Evolutionary conservation across 768 basidiomycete genomes (phyloP).

Genomic region (Cyclocybe aegerita): DNA sequence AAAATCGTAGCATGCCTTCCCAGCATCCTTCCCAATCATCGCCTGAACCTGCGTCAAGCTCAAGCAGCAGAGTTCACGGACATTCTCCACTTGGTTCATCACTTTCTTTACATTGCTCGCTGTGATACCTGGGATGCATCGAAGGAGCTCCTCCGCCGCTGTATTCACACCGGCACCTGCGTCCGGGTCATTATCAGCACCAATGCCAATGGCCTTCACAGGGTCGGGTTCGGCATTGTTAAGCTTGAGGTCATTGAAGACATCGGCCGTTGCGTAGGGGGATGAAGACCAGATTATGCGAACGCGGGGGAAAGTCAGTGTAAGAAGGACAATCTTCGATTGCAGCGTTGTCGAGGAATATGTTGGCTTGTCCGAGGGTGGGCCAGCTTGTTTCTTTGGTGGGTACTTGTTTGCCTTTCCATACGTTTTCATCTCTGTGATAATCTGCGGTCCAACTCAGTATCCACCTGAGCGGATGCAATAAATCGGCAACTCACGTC

Average conservation of each 20-base stretch:
- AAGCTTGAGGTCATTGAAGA: constrained; percentile 88
- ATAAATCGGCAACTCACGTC: constrained; percentile 49
- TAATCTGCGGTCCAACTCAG: constrained; percentile 43
- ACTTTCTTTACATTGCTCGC: constrained; percentile 85
- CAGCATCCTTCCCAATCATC: constrained; percentile 79
- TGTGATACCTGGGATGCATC: constrained; percentile 81
- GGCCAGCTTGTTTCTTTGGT: constrained; percentile 43
- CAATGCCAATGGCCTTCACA: constrained; percentile 70
- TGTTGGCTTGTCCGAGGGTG: constrained; percentile 25
- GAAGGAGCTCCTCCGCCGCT: constrained; percentile 80
- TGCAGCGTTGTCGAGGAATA: constrained; percentile 63
- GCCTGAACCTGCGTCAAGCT: constrained; percentile 60
- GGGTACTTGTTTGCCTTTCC: constrained; percentile 64
- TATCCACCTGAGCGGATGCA: background rate
- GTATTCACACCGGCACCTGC: constrained; percentile 68
- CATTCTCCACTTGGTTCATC: constrained; percentile 75
- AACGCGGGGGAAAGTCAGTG: constrained; percentile 86
- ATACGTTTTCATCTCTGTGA: constrained; percentile 62
- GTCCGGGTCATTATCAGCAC: constrained; percentile 74
- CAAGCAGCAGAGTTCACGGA: constrained; percentile 75
- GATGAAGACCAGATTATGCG: constrained; percentile 98
- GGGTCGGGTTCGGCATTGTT: constrained; percentile 82
- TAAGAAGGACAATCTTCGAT: constrained; percentile 89
- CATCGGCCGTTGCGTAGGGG: constrained; percentile 86
- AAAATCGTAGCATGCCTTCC: constrained; percentile 79